Percentiles rank a stretch among this genome's conserved stretches.
phyloP scores from a whole-genome alignment of 1,139 yeast genomes.

The Torulaspora pretoriensis region DNA sequence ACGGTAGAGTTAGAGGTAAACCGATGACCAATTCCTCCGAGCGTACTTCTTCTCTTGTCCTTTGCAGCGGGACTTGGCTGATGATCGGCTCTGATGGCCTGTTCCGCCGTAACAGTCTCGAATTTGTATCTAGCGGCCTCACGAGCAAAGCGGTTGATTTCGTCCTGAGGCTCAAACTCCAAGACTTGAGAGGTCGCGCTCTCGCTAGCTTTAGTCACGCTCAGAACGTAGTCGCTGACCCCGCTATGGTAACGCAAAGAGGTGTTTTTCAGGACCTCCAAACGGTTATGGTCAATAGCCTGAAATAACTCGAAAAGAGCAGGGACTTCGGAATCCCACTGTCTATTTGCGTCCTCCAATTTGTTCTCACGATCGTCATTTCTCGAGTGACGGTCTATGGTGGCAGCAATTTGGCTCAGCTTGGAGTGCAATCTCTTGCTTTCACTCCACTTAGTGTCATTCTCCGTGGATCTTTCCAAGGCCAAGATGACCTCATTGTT shows the following conservation, averaged over 20 bases:
- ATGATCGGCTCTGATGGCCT: conserved; percentile 7
- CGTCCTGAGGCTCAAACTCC: conserved; percentile 55
- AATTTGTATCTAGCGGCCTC: conserved; percentile 37
- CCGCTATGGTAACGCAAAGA: conserved; percentile 68
- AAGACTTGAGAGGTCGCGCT: conserved; percentile 61
- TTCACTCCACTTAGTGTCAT: conserved; percentile 50
- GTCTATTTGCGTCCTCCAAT: conserved; percentile 17
- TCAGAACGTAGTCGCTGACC: conserved; percentile 45
- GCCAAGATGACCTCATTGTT: conserved; percentile 56
- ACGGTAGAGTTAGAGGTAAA: conserved; percentile 15
- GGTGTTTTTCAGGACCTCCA: conserved; percentile 62
- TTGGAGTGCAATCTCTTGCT: conserved; percentile 42
- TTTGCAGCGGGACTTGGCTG: conserved; percentile 10
- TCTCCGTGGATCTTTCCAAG: conserved; percentile 48
- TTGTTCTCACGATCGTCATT: conserved; percentile 28
- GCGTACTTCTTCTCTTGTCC: conserved; percentile 13
- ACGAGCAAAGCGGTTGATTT: conserved; percentile 53
- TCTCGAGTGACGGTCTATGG: conserved; percentile 33
- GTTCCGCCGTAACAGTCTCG: conserved; percentile 10
- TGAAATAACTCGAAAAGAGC: conserved; percentile 73
- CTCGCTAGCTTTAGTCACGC: conserved; percentile 54
- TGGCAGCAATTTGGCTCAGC: conserved; percentile 40
- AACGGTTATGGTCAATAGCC: conserved; percentile 63
- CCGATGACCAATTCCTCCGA: conserved; percentile 12
- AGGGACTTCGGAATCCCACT: conserved; percentile 79